These are phyloP conservation scores for Eucalyptus melliodora DNA, from an alignment of 345 rosid species.

Conservation along the genomic window DNA sequence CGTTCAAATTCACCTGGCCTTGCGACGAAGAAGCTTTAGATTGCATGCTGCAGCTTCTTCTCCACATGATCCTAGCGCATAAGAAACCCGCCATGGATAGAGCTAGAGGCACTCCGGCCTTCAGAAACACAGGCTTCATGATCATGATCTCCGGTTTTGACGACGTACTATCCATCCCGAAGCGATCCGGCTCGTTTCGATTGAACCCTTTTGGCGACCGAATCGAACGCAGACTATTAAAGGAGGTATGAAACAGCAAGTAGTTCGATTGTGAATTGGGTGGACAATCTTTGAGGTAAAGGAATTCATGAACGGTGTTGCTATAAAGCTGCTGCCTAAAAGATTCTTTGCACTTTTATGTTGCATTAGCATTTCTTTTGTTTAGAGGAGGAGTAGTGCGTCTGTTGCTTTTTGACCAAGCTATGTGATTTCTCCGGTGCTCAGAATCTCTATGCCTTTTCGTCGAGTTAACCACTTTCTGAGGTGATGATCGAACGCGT, in stretches of 20 bases:
- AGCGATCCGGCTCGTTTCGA: background rate
- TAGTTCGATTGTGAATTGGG: background rate
- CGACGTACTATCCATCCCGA: background rate
- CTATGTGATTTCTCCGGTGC: background rate
- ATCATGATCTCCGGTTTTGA: constrained; percentile 10
- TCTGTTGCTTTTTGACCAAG: constrained; percentile 29
- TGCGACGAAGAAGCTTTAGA: background rate
- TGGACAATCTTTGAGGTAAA: background rate
- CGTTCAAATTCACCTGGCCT: background rate
- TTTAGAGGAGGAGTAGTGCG: constrained; percentile 7
- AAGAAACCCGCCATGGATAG: constrained; percentile 57
- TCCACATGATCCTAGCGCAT: constrained; percentile 27
- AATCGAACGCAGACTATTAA: background rate
- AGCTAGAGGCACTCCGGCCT: constrained; percentile 50
- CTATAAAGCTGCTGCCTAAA: background rate
- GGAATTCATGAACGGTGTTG: background rate
- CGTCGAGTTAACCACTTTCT: background rate
- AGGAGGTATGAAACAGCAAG: background rate
- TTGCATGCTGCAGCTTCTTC: background rate
- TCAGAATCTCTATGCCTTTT: constrained; percentile 18
- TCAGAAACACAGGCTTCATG: constrained; percentile 47
- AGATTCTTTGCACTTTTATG: background rate
- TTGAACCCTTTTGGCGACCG: background rate
- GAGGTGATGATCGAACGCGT: background rate
- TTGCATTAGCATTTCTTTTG: constrained; percentile 12